A percentile compares a stretch with the other conserved stretches of the same genome.
phyloP scores from a whole-genome alignment of 2,329 filamentous ascomycete species.

The Colletotrichum magnum region DNA sequence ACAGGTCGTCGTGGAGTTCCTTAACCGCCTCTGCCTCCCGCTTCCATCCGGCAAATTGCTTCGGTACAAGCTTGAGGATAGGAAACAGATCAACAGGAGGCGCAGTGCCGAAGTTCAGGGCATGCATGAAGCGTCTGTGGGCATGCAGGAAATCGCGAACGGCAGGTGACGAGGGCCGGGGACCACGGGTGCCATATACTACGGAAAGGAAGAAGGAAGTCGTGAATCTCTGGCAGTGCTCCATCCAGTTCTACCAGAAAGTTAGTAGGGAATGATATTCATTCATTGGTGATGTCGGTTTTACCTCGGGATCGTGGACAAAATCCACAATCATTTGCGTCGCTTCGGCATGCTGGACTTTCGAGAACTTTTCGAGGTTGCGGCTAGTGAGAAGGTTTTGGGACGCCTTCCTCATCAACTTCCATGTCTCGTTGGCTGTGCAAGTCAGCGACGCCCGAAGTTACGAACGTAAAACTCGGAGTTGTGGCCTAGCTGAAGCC shows the following conservation, averaged over 20 bases:
- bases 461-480: too few relatives aligned
- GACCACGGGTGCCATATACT: background rate
- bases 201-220: constrained; percentile 2
- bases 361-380: background rate
- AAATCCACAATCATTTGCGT: background rate
- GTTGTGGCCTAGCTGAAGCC: background rate
- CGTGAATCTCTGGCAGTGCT: background rate
- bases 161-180: background rate
- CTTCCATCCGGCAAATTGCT: background rate
- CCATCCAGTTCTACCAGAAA: background rate
- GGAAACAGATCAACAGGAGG: background rate
- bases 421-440: background rate
- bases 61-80: background rate
- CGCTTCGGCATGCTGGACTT: background rate
- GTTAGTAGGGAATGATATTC: background rate
- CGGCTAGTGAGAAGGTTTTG: background rate
- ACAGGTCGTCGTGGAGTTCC: background rate
- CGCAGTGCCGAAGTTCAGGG: background rate
- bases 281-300: background rate
- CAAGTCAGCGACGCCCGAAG: background rate
- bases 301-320: background rate
- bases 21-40: background rate
- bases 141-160: background rate
- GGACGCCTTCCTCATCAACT: background rate
- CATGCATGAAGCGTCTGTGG: constrained; percentile 1